Evolutionary conservation across 257 asterid genomes (phyloP), one percentile per base, ranked within the genome.

Genomic region (Linderniella brevidens): DNA sequence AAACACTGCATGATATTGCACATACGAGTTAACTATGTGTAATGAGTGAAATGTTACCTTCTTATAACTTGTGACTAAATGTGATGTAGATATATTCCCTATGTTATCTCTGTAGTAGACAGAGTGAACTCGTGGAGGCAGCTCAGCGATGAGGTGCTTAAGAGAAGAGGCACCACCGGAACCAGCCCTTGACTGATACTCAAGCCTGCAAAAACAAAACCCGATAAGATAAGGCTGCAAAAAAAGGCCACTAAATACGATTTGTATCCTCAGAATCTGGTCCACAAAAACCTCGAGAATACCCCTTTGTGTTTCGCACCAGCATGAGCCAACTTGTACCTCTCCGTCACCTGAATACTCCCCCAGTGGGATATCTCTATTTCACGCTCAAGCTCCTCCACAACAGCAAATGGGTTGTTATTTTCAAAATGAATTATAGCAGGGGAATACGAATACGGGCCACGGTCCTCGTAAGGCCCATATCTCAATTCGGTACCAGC

Each of bases 321-420:
- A 37, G 88, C 83, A 79, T 90, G 87, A 35, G 77, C 79, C 63
- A 90, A 67, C 68, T 64, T 75, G 75, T 78, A 90, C 46, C 56
- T 81, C 71, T 85, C 99, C 0, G 96, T 85, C 35, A 90, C 73
- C 67, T 85, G 96, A 53, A 90, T 64, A 64, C 77, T 85, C 50
- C 99, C 99, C 99, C 99, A 90, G 55, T 90, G 99, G 42, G 99
- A 90, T 58, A 90, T 64, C 73, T 90, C 99, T 40, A 90, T 79
- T 62, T 90, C 96, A 15, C 99, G 99, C 70, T 81, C 92, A 66
- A 90, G 94, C 80, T 85, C 99, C 80, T 85, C 96, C 63, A 90
- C 88, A 63, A 85, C 94, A 63, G 99, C 88, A 68, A 90, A 90
- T 8, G 96, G 83, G 35, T 75, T 61, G 62, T 85, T 90, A 65